phyloP scores from a whole-genome alignment of 2,329 filamentous ascomycete genomes.

The Dactylonectria macrodidyma region DNA sequence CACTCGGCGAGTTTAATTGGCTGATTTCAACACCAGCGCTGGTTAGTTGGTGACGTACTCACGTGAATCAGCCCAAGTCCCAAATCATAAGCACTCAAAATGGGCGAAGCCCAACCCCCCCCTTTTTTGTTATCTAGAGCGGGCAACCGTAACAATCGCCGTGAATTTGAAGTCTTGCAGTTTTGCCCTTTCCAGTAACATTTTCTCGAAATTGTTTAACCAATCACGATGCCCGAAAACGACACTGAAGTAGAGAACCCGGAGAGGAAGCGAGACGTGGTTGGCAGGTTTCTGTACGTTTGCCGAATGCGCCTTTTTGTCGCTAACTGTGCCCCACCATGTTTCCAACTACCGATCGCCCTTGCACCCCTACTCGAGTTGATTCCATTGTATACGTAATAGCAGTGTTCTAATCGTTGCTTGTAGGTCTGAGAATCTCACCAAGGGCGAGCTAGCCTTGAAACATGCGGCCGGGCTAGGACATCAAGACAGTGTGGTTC shows the following conservation, averaged over 20 bases:
- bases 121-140: not conserved
- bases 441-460: slow-evolving; percentile 53
- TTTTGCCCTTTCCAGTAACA: not conserved
- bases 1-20: not conserved
- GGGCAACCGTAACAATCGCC: not conserved
- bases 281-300: not conserved
- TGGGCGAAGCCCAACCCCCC: not conserved
- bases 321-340: not conserved
- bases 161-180: not conserved
- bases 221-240: not conserved
- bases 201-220: not conserved
- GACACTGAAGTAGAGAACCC: not conserved
- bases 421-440: slow-evolving; percentile 50
- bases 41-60: not conserved
- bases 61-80: not conserved
- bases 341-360: not conserved
- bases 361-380: not conserved
- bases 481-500: slow-evolving; percentile 50
- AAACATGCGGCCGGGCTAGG: slow-evolving; percentile 55
- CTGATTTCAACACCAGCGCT: not conserved
- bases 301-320: not conserved
- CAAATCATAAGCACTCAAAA: not conserved
- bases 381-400: not conserved
- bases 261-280: not conserved
- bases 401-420: slow-evolving; percentile 15